A percentile compares a stretch with the other conserved stretches of the same genome.
These are phyloP conservation scores for Ascoidea rubescens DNA, from an alignment of 805 yeast genomes.

Conservation along the genomic window DNA sequence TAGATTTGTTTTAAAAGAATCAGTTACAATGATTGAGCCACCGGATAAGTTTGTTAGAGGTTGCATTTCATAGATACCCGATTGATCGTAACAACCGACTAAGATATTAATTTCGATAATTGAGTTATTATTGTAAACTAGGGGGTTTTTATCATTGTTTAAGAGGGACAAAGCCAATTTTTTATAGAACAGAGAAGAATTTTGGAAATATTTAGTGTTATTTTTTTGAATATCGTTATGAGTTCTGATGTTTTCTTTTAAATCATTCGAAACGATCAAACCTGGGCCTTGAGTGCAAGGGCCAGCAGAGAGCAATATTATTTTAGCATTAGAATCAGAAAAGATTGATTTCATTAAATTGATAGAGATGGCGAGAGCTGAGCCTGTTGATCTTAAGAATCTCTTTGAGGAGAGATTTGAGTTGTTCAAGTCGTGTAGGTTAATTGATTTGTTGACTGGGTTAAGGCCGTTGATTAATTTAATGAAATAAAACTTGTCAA, in stretches of 20 bases:
- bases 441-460: background rate
- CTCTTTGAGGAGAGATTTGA: constrained; percentile 10
- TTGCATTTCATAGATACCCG: constrained; percentile 29
- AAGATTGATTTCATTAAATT: constrained; percentile 14
- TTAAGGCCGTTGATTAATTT: background rate
- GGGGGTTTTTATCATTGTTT: too few relatives aligned
- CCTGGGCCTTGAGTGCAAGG: constrained; percentile 28
- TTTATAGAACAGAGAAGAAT: constrained; percentile 4
- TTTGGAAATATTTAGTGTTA: constrained; percentile 19
- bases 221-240: constrained; percentile 22
- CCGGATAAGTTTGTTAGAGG: constrained; percentile 19
- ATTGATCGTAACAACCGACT: constrained; percentile 26
- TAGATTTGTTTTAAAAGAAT: constrained; percentile 17
- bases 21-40: constrained; percentile 20
- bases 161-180: constrained; percentile 10
- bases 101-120: constrained; percentile 17
- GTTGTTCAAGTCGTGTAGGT: background rate
- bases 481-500: background rate
- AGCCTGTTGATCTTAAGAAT: constrained; percentile 23
- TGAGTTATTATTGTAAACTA: constrained; percentile 12
- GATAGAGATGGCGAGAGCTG: constrained; percentile 19
- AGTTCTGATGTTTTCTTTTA: constrained; percentile 17
- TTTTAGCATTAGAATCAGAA: constrained; percentile 17
- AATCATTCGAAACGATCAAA: constrained; percentile 14
- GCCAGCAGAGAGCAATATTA: constrained; percentile 22